Percentiles rank a stretch among this genome's conserved stretches.
Conservation (phyloP, 192 early-diverging fungal genomes). For the Mortierella claussenii region DNA sequence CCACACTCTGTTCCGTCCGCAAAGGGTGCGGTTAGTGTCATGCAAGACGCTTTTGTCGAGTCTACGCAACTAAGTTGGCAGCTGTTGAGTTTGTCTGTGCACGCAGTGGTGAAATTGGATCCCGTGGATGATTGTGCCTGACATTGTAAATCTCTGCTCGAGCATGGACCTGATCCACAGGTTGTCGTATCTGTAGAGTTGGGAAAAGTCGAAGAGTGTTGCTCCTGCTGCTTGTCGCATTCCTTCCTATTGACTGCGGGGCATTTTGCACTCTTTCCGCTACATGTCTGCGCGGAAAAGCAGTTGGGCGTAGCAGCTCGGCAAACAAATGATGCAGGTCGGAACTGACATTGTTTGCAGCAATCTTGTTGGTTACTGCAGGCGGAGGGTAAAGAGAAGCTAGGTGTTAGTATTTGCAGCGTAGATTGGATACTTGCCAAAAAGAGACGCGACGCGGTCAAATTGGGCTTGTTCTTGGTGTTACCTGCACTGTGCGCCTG, state of each 20-base stretch:
- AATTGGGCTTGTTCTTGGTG: no score
- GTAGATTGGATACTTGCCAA: no score
- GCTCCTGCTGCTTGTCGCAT: conserved; percentile 15
- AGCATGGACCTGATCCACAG: conserved; percentile 22
- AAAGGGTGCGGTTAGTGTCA: conserved; percentile 5
- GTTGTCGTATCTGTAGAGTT: background rate
- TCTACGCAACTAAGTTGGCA: conserved; percentile 25
- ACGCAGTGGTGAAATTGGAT: conserved; percentile 6
- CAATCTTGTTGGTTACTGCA: conserved; percentile 37
- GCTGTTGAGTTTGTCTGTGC: conserved; percentile 1
- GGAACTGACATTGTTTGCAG: conserved; percentile 32
- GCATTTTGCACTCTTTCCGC: conserved; percentile 36
- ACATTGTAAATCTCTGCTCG: conserved; percentile 34
- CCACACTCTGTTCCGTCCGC: conserved; percentile 38
- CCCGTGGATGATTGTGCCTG: conserved; percentile 10
- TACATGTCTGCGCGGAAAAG: conserved; percentile 17
- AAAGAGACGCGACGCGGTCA: no score
- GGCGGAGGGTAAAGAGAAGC: no score
- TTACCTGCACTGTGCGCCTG: conserved; percentile 38
- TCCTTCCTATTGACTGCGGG: conserved; percentile 33
- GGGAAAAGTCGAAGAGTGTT: conserved; percentile 5
- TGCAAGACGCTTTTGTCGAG: background rate
- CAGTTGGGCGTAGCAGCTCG: conserved; percentile 14
- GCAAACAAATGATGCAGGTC: conserved; percentile 33
- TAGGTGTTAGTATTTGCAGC: no score